Evolutionary conservation across 2,329 filamentous ascomycete genomes (phyloP).

Genomic region (Hymenoscyphus salicellus): DNA sequence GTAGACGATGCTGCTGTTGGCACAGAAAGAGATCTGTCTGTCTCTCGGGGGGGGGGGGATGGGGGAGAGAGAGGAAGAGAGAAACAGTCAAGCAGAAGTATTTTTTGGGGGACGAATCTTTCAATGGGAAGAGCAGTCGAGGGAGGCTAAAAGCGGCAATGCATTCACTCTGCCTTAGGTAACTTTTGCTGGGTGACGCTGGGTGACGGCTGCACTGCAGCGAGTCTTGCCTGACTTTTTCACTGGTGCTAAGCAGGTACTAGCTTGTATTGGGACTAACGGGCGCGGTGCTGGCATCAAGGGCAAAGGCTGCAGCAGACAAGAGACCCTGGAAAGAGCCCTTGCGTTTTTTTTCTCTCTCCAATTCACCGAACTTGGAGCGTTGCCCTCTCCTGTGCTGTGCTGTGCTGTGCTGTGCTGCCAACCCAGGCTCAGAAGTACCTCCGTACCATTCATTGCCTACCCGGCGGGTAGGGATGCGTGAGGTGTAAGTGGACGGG

Average conservation of each 20-base stretch:
- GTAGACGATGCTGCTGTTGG: too few relatives aligned
- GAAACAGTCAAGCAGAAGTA: not conserved
- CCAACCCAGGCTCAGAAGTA: too few relatives aligned
- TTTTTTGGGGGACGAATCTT: not conserved
- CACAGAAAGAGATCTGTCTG: not conserved
- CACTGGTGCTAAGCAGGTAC: not conserved
- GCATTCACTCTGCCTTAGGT: not conserved
- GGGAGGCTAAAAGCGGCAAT: not conserved
- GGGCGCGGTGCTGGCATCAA: not conserved
- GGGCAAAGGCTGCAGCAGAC: not conserved
- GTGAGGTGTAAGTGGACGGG: too few relatives aligned
- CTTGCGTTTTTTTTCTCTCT: not conserved
- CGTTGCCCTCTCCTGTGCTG: not conserved
- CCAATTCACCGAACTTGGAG: not conserved
- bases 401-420: too few relatives aligned
- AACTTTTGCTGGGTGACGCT: not conserved
- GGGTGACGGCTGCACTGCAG: not conserved
- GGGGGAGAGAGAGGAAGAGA: too few relatives aligned
- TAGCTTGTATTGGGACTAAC: conserved; percentile 1
- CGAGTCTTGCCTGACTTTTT: not conserved
- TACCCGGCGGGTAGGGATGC: too few relatives aligned
- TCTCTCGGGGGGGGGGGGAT: not conserved
- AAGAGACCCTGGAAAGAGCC: not conserved
- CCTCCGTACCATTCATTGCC: too few relatives aligned
- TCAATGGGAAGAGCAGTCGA: not conserved